Evolutionary conservation across 805 yeast genomes (phyloP), one percentile per base, ranked within the genome.

Genomic region (Zygoascus ofunaensis): DNA sequence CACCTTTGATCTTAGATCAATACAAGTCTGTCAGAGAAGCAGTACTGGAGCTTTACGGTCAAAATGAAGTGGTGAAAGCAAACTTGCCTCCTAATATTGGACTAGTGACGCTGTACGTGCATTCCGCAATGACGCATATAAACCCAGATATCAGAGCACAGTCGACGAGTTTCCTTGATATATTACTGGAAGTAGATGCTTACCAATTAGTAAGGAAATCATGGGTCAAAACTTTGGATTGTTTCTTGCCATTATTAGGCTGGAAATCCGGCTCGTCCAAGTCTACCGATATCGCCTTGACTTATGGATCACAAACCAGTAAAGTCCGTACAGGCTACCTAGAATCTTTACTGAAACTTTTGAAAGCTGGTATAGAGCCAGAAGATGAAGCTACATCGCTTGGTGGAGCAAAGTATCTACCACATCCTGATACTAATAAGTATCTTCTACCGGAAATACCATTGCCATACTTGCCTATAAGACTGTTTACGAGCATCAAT

Each of bases 71-170:
- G n/a, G 48, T 42, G n/a, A 41, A 22, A 17, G 45, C 43, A 7
- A 38, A 40, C 28, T 49, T 60, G 20, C 73, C 18, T 57, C 82
- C 44, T 14, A 66, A 68, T 43, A 48, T 55, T 3, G 37, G 53
- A 20, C 43, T 53, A 19, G 44, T 69, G 15, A 72, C 83, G n/a
- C 69, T 90, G 24, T 89, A 82, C 59, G 70, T 90, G 15, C 83
- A 82, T 53, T 81, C 90, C 42, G 94, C 95, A 2, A 90, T 92
- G 96, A 83, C 97, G 15, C 97, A 92, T 60, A 82, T 92, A 34
- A 74, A 74, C 24, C 79, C 87, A 1, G 78, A 77, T 3, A 79
- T 92, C 22, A 73, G 95, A 44, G 74, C 76, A 37, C 87, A 84
- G 48, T 77, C 94, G 1, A 76, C 90, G 0, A 75, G 72, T 46